These are phyloP conservation scores for Curvularia spicifera DNA, from an alignment of 2,329 filamentous ascomycete species.

Conservation along the genomic window DNA sequence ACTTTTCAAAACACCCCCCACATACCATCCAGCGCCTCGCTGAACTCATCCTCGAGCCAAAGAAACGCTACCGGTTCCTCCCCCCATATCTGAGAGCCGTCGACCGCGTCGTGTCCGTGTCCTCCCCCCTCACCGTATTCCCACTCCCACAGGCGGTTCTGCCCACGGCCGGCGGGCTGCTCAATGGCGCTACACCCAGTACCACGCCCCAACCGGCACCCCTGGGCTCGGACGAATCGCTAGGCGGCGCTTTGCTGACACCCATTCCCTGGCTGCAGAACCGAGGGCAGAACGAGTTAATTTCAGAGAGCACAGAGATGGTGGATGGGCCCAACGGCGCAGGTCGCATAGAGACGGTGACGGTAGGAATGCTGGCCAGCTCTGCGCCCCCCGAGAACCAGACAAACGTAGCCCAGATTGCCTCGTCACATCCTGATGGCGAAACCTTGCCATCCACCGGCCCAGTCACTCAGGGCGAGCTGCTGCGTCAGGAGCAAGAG, in stretches of 20 bases:
- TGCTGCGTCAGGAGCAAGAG: constrained; percentile 84
- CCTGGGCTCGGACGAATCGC: constrained; percentile 82
- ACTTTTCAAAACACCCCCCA: constrained; percentile 78
- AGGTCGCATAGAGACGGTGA: constrained; percentile 80
- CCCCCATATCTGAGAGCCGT: constrained; percentile 88
- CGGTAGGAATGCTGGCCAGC: constrained; percentile 64
- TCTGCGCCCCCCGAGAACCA: constrained; percentile 19
- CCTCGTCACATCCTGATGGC: constrained; percentile 43
- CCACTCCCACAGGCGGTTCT: constrained; percentile 74
- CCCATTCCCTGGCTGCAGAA: constrained; percentile 85
- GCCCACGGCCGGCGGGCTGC: constrained; percentile 55
- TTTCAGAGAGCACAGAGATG: constrained; percentile 78
- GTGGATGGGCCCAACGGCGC: constrained; percentile 81
- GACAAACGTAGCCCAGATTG: constrained; percentile 34
- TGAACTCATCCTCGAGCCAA: constrained; percentile 81
- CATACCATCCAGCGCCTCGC: constrained; percentile 92
- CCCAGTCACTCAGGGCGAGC: constrained; percentile 74
- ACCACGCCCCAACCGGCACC: constrained; percentile 41
- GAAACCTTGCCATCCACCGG: constrained; percentile 47
- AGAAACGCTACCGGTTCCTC: constrained; percentile 78
- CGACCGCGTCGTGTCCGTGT: constrained; percentile 88
- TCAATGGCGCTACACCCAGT: constrained; percentile 67
- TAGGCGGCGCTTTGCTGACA: constrained; percentile 89
- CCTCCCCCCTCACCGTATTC: constrained; percentile 79
- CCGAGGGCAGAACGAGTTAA: constrained; percentile 63